Evolutionary conservation across 2,329 filamentous ascomycete genomes (phyloP).

Genomic region (Neofusicoccum umdonicola): DNA sequence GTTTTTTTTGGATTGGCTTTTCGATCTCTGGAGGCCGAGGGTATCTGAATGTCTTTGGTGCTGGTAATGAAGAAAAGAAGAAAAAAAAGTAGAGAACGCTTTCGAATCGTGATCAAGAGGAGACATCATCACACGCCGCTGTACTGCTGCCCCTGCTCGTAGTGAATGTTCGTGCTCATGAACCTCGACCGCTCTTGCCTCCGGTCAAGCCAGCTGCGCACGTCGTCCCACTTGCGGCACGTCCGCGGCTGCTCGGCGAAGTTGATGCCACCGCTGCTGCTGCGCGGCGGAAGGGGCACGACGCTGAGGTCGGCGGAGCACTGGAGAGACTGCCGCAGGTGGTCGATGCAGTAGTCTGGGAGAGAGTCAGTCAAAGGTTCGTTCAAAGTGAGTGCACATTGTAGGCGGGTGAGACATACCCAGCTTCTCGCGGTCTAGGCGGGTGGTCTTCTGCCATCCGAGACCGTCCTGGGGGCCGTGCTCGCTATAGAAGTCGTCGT

Average conservation of each 20-base stretch:
- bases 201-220: constrained; percentile 13
- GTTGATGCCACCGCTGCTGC: not conserved
- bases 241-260: not conserved
- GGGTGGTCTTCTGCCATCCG: constrained; percentile 6
- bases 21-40: too few species aligned
- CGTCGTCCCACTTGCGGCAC: constrained; percentile 14
- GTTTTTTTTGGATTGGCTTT: too few species aligned
- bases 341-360: constrained; percentile 17
- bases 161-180: not conserved
- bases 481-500: constrained; percentile 10
- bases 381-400: not conserved
- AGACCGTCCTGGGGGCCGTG: constrained; percentile 14
- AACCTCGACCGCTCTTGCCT: constrained; percentile 14
- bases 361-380: not conserved
- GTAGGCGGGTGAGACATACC: not conserved
- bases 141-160: not conserved
- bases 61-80: too few species aligned
- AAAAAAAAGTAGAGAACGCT: not conserved
- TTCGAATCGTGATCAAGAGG: not conserved
- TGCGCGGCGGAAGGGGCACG: constrained; percentile 1
- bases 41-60: too few species aligned
- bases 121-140: not conserved
- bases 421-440: not conserved
- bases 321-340: constrained; percentile 11
- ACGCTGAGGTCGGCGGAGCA: constrained; percentile 17